A percentile compares a stretch with the other conserved stretches of the same genome.
Conservation (phyloP, 2,329 filamentous ascomycete genomes). For the Stagonosporopsis tanaceti region DNA sequence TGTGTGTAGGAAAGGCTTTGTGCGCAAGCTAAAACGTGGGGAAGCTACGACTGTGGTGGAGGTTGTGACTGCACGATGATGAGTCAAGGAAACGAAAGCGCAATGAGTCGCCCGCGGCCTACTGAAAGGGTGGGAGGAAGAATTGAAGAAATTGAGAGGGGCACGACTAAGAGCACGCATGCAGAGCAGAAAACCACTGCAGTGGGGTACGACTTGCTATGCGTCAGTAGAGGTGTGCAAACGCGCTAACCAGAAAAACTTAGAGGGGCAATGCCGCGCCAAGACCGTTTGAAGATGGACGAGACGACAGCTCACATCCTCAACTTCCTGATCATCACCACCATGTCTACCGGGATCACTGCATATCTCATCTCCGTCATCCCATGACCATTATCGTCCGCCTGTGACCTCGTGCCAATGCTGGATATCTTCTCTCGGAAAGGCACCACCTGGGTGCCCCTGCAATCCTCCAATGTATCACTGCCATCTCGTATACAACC, state of each 20-base stretch:
- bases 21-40: constrained; percentile 19
- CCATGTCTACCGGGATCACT: constrained; percentile 1
- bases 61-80: constrained; percentile 22
- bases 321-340: not conserved
- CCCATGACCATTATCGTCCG: not conserved
- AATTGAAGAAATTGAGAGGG: constrained; percentile 36
- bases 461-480: constrained; percentile 18
- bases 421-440: constrained; percentile 1
- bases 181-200: constrained; percentile 25
- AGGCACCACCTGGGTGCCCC: constrained; percentile 7
- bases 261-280: constrained; percentile 30
- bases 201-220: constrained; percentile 34
- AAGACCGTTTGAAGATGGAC: constrained; percentile 12
- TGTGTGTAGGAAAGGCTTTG: constrained; percentile 11
- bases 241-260: constrained; percentile 38
- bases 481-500: constrained; percentile 1
- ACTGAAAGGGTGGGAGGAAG: constrained; percentile 29
- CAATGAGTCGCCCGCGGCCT: constrained; percentile 47
- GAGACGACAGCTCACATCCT: constrained; percentile 15
- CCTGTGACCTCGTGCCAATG: constrained; percentile 1
- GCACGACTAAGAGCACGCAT: constrained; percentile 22
- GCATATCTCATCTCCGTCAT: not conserved
- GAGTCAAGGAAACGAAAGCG: constrained; percentile 42
- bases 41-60: constrained; percentile 20
- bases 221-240: constrained; percentile 35